These are phyloP conservation scores for Auricularia heimuer DNA, from an alignment of 768 basidiomycete genomes.

Conservation along the genomic window DNA sequence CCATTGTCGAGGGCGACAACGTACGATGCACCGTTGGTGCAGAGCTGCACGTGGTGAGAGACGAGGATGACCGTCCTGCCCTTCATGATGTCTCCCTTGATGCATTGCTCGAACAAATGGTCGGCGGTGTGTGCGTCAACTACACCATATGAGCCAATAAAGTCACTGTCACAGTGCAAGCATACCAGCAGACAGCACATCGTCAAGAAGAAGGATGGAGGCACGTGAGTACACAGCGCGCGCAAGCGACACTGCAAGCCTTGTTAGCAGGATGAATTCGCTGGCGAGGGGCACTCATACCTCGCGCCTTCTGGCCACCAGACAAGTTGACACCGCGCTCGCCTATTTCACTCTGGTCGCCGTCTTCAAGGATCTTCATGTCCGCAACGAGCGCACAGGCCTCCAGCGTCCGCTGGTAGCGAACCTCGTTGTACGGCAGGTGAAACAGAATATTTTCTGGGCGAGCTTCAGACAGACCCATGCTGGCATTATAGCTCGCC, in stretches of 20 bases:
- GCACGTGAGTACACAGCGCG: conserved; percentile 88
- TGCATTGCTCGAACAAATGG: conserved; percentile 69
- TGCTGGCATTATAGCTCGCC: not conserved
- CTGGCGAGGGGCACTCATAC: conserved; percentile 8
- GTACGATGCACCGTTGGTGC: conserved; percentile 67
- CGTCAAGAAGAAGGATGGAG: conserved; percentile 72
- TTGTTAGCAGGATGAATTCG: not conserved
- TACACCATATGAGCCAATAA: conserved; percentile 15
- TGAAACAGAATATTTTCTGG: conserved; percentile 71
- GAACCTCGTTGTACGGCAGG: conserved; percentile 58
- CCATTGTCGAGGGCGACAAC: conserved; percentile 80
- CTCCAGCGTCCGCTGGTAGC: conserved; percentile 71
- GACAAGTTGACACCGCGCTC: conserved; percentile 32
- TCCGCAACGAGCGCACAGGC: conserved; percentile 44
- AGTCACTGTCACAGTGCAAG: conserved; percentile 14
- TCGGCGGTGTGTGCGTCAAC: conserved; percentile 84
- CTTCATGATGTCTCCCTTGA: conserved; percentile 68
- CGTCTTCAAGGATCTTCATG: conserved; percentile 71
- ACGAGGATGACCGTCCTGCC: conserved; percentile 81
- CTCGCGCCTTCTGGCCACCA: conserved; percentile 43
- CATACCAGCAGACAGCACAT: conserved; percentile 44
- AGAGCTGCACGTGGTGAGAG: conserved; percentile 90
- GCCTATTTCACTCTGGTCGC: conserved; percentile 7
- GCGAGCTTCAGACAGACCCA: conserved; percentile 10
- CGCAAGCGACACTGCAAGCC: conserved; percentile 50